Evolutionary conservation across 352 stramenopile species (phyloP), one percentile per base, ranked within the genome.

Genomic region (Pythium pyrilobum): DNA sequence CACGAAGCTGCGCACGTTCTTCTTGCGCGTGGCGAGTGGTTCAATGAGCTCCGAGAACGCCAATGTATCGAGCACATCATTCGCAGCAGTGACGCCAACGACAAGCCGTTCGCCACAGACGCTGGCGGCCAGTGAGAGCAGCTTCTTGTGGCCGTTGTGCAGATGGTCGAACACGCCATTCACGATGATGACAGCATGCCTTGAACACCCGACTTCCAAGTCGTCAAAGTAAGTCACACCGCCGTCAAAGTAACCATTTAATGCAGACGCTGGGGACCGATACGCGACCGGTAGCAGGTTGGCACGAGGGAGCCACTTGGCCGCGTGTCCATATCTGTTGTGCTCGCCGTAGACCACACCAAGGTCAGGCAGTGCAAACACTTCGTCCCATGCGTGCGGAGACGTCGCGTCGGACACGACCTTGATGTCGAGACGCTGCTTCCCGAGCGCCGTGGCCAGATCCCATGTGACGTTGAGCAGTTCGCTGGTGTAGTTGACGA

Each of bases 101-200:
- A 90, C 10, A 43, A 93, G 66, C 11, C 29, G 45, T 25, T 63
- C 57, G 11, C 47, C 41, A 27, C 75, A 87, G 42, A 87, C 70
- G 53, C 67, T 71, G 13, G 67, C 75, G 2, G 81, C 85, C 18
- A 92, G 54, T 16, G 78, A 90, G 29, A 96, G 65, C 18, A 96
- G 63, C 52, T 93, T 94, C 66, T 90, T 95, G 72, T 96, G 87
- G 11, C 87, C 87, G 49, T 92, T 94, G 69, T 96, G 87, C n/a
- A 96, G 68, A 40, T 89, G 74, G 62, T 96, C 87, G 58, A 96
- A 96, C 36, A 81, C 96, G 41, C 87, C 87, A 27, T 85, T 84
- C 13, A 94, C 61, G 29, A 91, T 57, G 25, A 87, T 64, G 46
- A 53, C 42, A 16, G 81, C 62, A 47, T 81, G 69, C 18, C 74